Base-by-base conservation (phyloP, 2,329 filamentous ascomycete species). In the Apiospora aurea region DNA sequence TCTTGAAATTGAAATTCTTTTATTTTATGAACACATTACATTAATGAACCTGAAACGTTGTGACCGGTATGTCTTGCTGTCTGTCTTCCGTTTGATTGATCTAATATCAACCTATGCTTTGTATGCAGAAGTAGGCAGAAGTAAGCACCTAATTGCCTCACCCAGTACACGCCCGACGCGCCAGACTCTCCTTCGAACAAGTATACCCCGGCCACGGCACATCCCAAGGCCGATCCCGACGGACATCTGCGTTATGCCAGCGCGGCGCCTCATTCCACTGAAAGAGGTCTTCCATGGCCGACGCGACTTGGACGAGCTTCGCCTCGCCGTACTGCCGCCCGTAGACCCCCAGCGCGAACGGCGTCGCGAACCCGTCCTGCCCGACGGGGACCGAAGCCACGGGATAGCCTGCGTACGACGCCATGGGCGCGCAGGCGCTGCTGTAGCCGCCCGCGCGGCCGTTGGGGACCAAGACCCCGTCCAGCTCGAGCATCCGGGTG, bases 321-420 rank as follows among this genome's bases (percentile, higher is more conserved):
- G 70, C 70, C 57, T 71, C 70, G 4, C 70, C 70, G 29, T 29
- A 71, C 70, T 71, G 53, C 26, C 70, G 57, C 13, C 70, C 70
- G 34, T 71, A 71, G 16, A 71, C 11, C 3, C 70, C 67, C 69
- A 70, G 18, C 10, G 44, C 11, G 29, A 34, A 67, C 0, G 67
- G 67, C 4, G 67, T 69, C 43, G 67, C 21, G 24, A 49, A 69
- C 4, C 67, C 67, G 14, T 69, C 67, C 7, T 51, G 43, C 4
- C 44, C 67, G 47, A 61, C 68, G 16, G 2, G 71, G 26, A 61
- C 71, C 67, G 46, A 57, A 13, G 24, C 72, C 21, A 73, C 69
- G 1, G 67, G 69, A 21, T 72, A 73, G 4, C 71, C 72, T 24
- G 71, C 72, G 43, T 73, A 73, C 10, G 72, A 72, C 3, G 72